Evolutionary conservation across 1,284 basidiomycete genomes (phyloP).

Genomic region (Takashimella koratensis): DNA sequence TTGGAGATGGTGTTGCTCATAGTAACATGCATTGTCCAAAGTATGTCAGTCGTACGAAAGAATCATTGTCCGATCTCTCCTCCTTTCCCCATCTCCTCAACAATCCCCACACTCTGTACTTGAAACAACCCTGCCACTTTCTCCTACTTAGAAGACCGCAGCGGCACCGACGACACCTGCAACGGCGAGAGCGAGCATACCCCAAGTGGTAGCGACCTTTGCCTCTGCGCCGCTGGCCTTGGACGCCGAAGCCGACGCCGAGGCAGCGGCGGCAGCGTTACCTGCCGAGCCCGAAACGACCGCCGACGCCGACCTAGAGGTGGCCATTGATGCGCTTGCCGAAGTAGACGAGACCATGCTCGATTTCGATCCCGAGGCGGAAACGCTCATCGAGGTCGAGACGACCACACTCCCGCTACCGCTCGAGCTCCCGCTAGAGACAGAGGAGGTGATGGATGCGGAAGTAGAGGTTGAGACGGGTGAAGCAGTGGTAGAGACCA

Average conservation of each 20-base stretch:
- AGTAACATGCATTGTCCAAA: too few species aligned
- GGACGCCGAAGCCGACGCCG: background rate
- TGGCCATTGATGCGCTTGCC: background rate
- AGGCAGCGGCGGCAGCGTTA: too few species aligned
- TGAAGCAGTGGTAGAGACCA: constrained; percentile 4
- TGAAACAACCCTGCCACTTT: too few species aligned
- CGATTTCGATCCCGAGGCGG: background rate
- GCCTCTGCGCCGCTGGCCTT: background rate
- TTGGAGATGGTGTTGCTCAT: too few species aligned
- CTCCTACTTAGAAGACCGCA: too few species aligned
- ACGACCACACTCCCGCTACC: background rate
- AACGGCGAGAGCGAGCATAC: background rate
- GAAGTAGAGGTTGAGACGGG: constrained; percentile 12
- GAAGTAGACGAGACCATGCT: background rate
- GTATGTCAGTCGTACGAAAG: too few species aligned
- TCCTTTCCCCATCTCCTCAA: too few species aligned
- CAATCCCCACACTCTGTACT: too few species aligned
- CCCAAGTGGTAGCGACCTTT: background rate
- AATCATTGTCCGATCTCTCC: too few species aligned
- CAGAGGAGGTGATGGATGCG: constrained; percentile 9
- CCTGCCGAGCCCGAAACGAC: too few species aligned
- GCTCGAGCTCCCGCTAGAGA: background rate
- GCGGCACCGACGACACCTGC: constrained; percentile 4
- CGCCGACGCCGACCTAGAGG: background rate
- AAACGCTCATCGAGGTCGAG: background rate